A percentile compares a stretch with the other conserved stretches of the same genome.
phyloP scores from a whole-genome alignment of 2,329 filamentous ascomycete species.

The Septoria linicola region DNA sequence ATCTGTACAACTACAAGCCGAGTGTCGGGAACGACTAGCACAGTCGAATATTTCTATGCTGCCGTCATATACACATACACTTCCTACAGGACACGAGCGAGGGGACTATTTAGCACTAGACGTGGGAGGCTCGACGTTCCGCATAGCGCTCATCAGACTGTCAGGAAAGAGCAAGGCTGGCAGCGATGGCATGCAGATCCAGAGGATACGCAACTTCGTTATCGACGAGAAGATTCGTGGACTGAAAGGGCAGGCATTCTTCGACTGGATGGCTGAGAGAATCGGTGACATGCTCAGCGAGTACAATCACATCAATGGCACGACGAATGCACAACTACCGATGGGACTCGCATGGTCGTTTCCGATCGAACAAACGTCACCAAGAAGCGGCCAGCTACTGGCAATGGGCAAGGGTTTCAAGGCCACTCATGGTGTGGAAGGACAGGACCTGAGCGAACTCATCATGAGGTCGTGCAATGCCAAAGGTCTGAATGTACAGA shows the following conservation, averaged over 20 bases:
- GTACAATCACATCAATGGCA: conserved; percentile 40
- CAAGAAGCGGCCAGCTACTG: conserved; percentile 56
- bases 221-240: conserved; percentile 59
- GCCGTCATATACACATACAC: conserved; percentile 62
- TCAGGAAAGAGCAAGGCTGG: conserved; percentile 40
- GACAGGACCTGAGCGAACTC: conserved; percentile 59
- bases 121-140: conserved; percentile 66
- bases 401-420: conserved; percentile 66
- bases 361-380: conserved; percentile 64
- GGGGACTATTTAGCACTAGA: conserved; percentile 63
- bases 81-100: conserved; percentile 59
- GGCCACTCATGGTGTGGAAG: conserved; percentile 59
- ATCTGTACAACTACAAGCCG: conserved; percentile 47
- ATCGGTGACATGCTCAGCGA: conserved; percentile 56
- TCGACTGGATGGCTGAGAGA: conserved; percentile 65
- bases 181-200: conserved; percentile 52
- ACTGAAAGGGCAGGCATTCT: conserved; percentile 58
- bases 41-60: conserved; percentile 62
- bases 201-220: conserved; percentile 53
- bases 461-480: conserved; percentile 59
- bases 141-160: conserved; percentile 60
- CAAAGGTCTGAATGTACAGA: conserved; percentile 55
- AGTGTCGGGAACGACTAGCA: conserved; percentile 56
- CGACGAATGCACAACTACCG: conserved; percentile 44
- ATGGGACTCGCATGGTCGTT: conserved; percentile 68